Percentiles rank a stretch among this genome's conserved stretches.
phyloP scores from a whole-genome alignment of 192 early-diverging fungal genomes.

The Oehlia diaphana region DNA sequence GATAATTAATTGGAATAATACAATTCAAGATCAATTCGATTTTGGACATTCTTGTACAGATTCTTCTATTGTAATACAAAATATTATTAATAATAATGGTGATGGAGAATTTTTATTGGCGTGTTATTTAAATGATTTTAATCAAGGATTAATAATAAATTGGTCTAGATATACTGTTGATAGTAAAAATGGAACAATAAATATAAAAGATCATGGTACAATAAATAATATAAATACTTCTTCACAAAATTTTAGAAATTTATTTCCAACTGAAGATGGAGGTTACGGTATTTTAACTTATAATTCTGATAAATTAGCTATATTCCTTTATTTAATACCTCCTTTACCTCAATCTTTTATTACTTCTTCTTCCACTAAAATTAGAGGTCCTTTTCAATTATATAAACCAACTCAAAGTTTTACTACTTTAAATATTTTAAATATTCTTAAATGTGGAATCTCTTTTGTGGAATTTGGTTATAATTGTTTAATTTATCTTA shows the following conservation, averaged over 20 bases:
- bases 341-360: neutral
- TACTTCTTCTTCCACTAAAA: neutral
- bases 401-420: neutral
- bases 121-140: neutral
- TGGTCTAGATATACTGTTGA: neutral
- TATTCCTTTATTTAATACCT: neutral
- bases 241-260: neutral
- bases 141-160: neutral
- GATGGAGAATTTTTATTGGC: neutral
- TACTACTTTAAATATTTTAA: neutral
- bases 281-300: conserved; percentile 2
- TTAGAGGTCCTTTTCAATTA: neutral
- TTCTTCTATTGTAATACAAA: neutral
- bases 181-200: neutral
- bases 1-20: neutral
- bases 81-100: neutral
- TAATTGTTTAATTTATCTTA: conserved; percentile 6
- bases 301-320: neutral
- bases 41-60: neutral
- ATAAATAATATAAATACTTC: neutral
- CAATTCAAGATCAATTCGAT: neutral
- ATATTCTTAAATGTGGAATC: neutral
- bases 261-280: conserved; percentile 9
- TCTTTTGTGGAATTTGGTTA: neutral
- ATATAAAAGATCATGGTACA: neutral